Evolutionary conservation across 495 filamentous ascomycete genomes (phyloP), one percentile per base, ranked within the genome.

Genomic region (Podospora pseudoanserina): DNA sequence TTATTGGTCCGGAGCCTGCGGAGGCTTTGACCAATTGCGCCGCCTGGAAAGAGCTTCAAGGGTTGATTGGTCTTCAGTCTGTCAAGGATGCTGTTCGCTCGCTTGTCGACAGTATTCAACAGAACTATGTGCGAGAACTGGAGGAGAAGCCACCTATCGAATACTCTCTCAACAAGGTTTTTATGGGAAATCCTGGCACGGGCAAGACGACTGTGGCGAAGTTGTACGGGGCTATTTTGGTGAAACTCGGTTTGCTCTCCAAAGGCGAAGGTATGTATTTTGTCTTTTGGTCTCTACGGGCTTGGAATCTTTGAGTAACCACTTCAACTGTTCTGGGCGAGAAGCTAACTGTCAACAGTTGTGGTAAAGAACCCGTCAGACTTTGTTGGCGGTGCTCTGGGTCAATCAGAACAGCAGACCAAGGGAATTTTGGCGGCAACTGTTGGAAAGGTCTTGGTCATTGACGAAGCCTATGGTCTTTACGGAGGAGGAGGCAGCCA

Each of bases 141-240:
- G 72, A 81, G 2, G 89, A 91, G 69, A 73, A 88, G 68, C 78
- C 82, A 0, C 72, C 78, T 4, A 75, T 91, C 3, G 75, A 88
- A 59, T 86, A 85, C 53, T 86, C 81, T 2, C 81, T 94, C 4
- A 92, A 93, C 73, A 79, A 82, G n/a, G 86, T 92, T 19, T 92
- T 93, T 63, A 75, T 90, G 3, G 90, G 90, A 1, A 83, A 80
- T 44, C 91, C 90, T 1, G 91, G 90, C 2, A 93, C 90, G 0
- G 91, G 91, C 0, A 94, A 93, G 71, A 93, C 91, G 0, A 86
- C 89, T 0, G 88, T 94, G 0, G 91, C 89, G 0, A 91, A 91
- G 74, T 73, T 93, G 2, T 94, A 90, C 71, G 89, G 88, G 0
- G 78, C 85, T 68, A 87, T 91, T 15, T 74, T 92, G 5, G 87